Base-by-base conservation (phyloP, 495 filamentous ascomycete genomes). In the Parathielavia hyrcaniae region DNA sequence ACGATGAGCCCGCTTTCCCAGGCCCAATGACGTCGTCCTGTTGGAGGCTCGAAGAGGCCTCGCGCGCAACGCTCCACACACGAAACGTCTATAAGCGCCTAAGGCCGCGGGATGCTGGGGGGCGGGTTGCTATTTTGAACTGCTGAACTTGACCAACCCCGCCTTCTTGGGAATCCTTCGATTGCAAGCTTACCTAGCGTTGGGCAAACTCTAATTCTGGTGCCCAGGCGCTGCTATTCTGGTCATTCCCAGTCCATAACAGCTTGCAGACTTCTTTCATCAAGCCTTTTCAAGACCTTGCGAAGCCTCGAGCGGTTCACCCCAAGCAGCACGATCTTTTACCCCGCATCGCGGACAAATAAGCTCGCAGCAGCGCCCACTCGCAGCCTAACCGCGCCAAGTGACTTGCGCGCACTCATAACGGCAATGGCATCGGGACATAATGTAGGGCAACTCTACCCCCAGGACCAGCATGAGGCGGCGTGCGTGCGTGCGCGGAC, bases 391-490 rank as follows among this genome's bases (percentile, higher is more conserved):
- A 23, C 5, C 9, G 6, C n/a, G 22, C 13, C 13, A 1, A 11
- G 17, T 32, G 20, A 14, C 5, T 22, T 26, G 38, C 39, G 46
- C n/a, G 46, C 46, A 32, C 17, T 16, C 1, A 49, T 3, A 32
- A 55, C 36, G 48, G 53, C 53, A 47, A 80, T 80, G 77, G 67
- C 76, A 35, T 74, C 77, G 5, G 73, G 77, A 64, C 76, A 79
- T 57, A 77, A 80, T 74, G 77, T 79, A 71, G 69, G 64, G 23
- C 12, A 0, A 0, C 55, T 14, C 0, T n/a, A 20, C 22, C 6
- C 26, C n/a, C 34, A 38, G 20, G 4, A 12, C 5, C 11, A 41
- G 17, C 23, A 17, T 14, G 36, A 41, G 13, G 17, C 8, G 10
- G 36, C 36, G 36, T 44, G n/a, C n/a, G n/a, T n/a, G n/a, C n/a